phyloP scores from a whole-genome alignment of 768 basidiomycete species.

The Favolaschia claudopus region DNA sequence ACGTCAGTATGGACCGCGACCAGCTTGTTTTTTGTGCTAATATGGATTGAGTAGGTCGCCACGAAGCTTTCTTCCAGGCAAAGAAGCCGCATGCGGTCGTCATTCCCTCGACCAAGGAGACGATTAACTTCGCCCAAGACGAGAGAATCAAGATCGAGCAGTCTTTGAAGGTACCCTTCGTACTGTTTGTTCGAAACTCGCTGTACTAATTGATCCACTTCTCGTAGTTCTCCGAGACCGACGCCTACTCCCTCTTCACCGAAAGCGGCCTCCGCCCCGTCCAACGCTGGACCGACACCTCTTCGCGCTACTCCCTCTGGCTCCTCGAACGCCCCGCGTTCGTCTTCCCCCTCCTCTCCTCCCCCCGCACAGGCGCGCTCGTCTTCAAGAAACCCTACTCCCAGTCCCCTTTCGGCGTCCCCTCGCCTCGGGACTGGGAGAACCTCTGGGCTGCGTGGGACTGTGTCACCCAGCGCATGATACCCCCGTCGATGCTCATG shows the following conservation, averaged over 20 bases:
- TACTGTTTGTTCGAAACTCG: background rate
- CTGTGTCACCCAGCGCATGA: constrained; percentile 83
- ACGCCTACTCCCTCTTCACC: constrained; percentile 74
- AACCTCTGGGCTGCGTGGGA: constrained; percentile 92
- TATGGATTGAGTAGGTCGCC: constrained; percentile 62
- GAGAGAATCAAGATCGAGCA: constrained; percentile 89
- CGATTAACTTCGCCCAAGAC: constrained; percentile 64
- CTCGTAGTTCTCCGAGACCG: constrained; percentile 78
- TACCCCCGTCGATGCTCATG: constrained; percentile 84
- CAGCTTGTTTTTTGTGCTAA: background rate
- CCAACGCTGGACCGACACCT: constrained; percentile 83
- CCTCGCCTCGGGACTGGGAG: constrained; percentile 81
- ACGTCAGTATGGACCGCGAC: background rate
- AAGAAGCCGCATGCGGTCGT: constrained; percentile 62
- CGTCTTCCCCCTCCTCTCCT: constrained; percentile 68
- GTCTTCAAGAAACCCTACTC: constrained; percentile 33
- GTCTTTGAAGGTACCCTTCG: constrained; percentile 76
- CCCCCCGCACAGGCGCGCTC: constrained; percentile 40
- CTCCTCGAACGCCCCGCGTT: constrained; percentile 89
- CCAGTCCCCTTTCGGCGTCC: constrained; percentile 67
- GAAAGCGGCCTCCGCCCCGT: constrained; percentile 83
- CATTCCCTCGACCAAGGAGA: constrained; percentile 53
- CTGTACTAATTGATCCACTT: background rate
- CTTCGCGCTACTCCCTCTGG: constrained; percentile 83
- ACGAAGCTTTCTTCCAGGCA: constrained; percentile 86